Percentiles rank a stretch among this genome's conserved stretches.
phyloP scores from a whole-genome alignment of 305 asterid genomes.

The Rubia balearica region DNA sequence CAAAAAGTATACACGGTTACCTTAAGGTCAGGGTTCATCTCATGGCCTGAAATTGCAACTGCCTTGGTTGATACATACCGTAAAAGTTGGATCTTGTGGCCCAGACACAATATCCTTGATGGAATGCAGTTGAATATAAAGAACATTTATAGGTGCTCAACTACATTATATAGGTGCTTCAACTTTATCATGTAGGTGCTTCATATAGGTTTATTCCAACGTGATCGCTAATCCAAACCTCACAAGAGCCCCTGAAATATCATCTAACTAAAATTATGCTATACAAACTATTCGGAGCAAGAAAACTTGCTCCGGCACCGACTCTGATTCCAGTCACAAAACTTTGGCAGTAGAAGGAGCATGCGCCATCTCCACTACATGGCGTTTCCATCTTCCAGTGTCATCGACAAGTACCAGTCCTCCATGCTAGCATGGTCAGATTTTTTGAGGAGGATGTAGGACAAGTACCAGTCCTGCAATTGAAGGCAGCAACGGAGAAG shows the following conservation, averaged over 20 bases:
- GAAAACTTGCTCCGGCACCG: constrained; percentile 8
- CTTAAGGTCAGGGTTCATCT: too few species aligned
- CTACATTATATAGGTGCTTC: too few species aligned
- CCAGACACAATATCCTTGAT: too few species aligned
- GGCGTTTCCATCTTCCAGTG: constrained; percentile 58
- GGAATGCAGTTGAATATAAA: too few species aligned
- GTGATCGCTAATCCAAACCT: background rate
- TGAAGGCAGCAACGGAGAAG: background rate
- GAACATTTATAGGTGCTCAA: too few species aligned
- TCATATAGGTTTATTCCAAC: too few species aligned
- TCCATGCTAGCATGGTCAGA: constrained; percentile 52
- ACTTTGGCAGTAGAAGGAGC: background rate
- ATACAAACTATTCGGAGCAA: constrained; percentile 4
- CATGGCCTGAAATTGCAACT: too few species aligned
- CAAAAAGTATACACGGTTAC: too few species aligned
- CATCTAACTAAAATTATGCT: background rate
- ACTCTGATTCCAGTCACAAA: background rate
- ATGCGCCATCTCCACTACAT: constrained; percentile 42
- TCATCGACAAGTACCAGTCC: constrained; percentile 52
- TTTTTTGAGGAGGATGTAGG: constrained; percentile 54
- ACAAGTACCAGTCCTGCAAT: background rate
- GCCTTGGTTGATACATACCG: too few species aligned
- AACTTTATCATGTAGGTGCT: too few species aligned
- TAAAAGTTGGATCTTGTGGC: too few species aligned
- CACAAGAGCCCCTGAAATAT: background rate